Evolutionary conservation across 352 stramenopile species (phyloP), one percentile per base, ranked within the genome.

Genomic region (Globisporangium solare): DNA sequence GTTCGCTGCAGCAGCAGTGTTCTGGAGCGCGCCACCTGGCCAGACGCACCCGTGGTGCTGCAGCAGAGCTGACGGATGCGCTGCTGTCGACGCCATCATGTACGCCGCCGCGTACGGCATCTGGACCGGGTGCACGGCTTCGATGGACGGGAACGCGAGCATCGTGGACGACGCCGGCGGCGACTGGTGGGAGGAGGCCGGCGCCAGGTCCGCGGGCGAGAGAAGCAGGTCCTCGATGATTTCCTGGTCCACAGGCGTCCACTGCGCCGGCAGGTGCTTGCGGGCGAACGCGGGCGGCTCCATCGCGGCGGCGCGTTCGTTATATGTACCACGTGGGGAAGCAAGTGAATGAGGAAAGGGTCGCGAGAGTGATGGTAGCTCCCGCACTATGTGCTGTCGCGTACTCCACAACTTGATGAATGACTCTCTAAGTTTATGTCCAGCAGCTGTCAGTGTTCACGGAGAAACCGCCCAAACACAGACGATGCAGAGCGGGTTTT

Each of bases 141-240:
- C 39, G 13, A 43, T 43, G 39, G 39, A 43, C 39, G 39, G 17
- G 13, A 43, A 43, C 17, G 12, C 13, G 7, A 13, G 39, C 39
- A 43, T 43, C 2, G 17, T 35, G 15, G 4, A 27, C 5, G 22
- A 18, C 11, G 18, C 4, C 14, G 50, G 18, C 6, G 32, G n/a
- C 6, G 35, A n/a, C 21, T 47, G 12, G 32, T 21, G 32, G 4
- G 20, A 12, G 7, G 22, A 11, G 18, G 53, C n/a, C 42, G 49
- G 42, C 15, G 50, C 60, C 40, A 77, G 10, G 27, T 35, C 27
- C 3, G 10, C 6, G 27, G 27, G 27, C 5, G 27, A 11, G 27
- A 35, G 55, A 47, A 83, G 64, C 52, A 83, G 61, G 40, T 76
- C 60, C 67, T 83, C 73, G 60, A 83, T 80, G 58, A 83, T 80